Conservation (phyloP, 2,329 filamentous ascomycete genomes). For the Blastomyces percursus region DNA sequence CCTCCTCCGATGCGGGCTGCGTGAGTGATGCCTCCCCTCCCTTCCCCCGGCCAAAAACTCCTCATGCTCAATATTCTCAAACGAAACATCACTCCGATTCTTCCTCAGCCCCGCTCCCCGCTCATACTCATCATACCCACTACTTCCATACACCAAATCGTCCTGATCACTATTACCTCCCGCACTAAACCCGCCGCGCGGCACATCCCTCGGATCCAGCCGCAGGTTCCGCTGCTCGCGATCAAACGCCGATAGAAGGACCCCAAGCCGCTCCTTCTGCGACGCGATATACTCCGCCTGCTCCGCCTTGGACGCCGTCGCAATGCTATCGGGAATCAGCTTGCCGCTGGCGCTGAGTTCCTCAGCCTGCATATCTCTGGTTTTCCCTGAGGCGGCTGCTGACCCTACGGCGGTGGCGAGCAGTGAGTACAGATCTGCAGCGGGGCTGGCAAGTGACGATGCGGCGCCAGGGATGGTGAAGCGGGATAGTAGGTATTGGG, state of each 20-base stretch:
- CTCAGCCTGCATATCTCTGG: conserved; percentile 32
- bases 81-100: conserved; percentile 76
- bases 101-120: conserved; percentile 48
- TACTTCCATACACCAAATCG: conserved; percentile 33
- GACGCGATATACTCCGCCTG: conserved; percentile 62
- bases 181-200: no score
- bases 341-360: conserved; percentile 49
- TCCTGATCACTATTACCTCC: conserved; percentile 20
- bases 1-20: neutral
- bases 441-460: conserved; percentile 33
- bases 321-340: conserved; percentile 60
- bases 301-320: conserved; percentile 50
- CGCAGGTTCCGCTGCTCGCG: conserved; percentile 58
- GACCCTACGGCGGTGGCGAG: conserved; percentile 63
- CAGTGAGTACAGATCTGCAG: conserved; percentile 63
- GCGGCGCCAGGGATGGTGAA: conserved; percentile 70
- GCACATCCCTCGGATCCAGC: conserved; percentile 1
- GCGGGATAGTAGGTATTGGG: conserved; percentile 68
- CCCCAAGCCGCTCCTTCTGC: conserved; percentile 65
- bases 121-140: conserved; percentile 20
- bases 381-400: conserved; percentile 37
- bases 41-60: neutral
- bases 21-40: neutral
- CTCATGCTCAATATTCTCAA: conserved; percentile 71
- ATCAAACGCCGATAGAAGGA: conserved; percentile 67